These are phyloP conservation scores for Phytophthora pseudosyringae DNA, from an alignment of 352 stramenopile genomes.

Conservation along the genomic window DNA sequence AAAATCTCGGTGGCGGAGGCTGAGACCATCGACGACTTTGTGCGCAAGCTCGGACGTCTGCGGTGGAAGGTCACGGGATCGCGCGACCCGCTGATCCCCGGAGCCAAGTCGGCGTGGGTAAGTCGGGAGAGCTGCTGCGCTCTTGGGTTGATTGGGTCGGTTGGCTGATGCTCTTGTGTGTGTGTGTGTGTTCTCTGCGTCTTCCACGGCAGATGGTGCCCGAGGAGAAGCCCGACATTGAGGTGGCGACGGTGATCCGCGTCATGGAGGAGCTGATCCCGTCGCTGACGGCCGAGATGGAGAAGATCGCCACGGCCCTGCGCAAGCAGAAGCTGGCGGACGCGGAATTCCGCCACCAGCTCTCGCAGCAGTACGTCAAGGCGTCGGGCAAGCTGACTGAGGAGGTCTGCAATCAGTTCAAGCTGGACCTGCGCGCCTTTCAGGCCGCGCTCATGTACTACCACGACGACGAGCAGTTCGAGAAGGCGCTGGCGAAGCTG, in stretches of 20 bases:
- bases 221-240: slow-evolving; percentile 70
- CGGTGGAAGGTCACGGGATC: slow-evolving; percentile 85
- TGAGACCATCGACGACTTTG: slow-evolving; percentile 75
- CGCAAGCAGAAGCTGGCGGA: slow-evolving; percentile 43
- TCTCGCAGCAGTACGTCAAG: slow-evolving; percentile 74
- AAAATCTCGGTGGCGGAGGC: slow-evolving; percentile 70
- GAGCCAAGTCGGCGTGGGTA: slow-evolving; percentile 48
- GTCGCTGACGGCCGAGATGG: slow-evolving; percentile 76
- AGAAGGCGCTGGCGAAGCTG: slow-evolving; percentile 65
- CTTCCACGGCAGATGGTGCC: slow-evolving; percentile 45
- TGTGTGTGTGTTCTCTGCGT: not conserved
- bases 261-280: slow-evolving; percentile 82
- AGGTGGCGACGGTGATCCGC: slow-evolving; percentile 55
- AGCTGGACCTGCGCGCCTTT: slow-evolving; percentile 73
- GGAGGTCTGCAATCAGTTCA: slow-evolving; percentile 51
- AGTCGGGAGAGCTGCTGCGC: slow-evolving; percentile 15
- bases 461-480: slow-evolving; percentile 73
- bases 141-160: not conserved
- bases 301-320: slow-evolving; percentile 53
- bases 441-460: slow-evolving; percentile 81
- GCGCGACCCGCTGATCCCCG: slow-evolving; percentile 69
- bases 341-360: slow-evolving; percentile 52
- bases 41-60: slow-evolving; percentile 72
- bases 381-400: slow-evolving; percentile 67
- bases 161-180: slow-evolving; percentile 6